Evolutionary conservation across 2,329 filamentous ascomycete genomes (phyloP), one percentile per base, ranked within the genome.

Genomic region (Calonectria henricotiae): DNA sequence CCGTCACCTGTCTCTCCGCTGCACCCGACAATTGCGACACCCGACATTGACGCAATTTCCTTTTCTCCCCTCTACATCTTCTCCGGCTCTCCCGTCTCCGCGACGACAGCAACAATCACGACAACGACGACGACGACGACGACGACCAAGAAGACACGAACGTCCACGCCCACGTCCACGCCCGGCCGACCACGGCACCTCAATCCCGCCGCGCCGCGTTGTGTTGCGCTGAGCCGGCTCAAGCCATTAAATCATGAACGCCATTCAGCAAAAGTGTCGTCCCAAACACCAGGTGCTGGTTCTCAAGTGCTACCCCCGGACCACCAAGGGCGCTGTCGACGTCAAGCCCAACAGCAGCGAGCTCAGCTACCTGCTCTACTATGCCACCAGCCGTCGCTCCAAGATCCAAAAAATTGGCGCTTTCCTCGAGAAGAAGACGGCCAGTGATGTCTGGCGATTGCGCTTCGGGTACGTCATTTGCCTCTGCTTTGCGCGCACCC

Each of bases 261-360:
- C 90, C 79, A 86, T 92, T 73, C 87, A 90, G 83, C 87, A 91
- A 79, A 90, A 87, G 83, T 91, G 90, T 83, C 94, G 96, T 71
- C 96, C 96, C 32, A 98, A 98, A 87, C 96, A 99, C 85, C 96
- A 98, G 88, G 94, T 98, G 77, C 87, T 98, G 71, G 92, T 98
- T 75, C 89, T 98, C 75, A 98, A 98, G 86, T 98, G 96, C 87
- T 99, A 98, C 83, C 96, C 96, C 46, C 93, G 93, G 76, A 95
- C 94, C 74, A 94, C 94, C 74, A 98, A 98, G 85, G 94, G 94
- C 62, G 92, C 94, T 72, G 93, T 95, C 80, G 94, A 98, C 79
- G 94, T 98, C 80, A 97, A 96, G 84, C 95, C 96, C 51, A 98
- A 98, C 84, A 94, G 94, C 75, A 97, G 94, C 84, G 96, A 99